Evolutionary conservation across 495 filamentous ascomycete species (phyloP), one percentile per base, ranked within the genome.

Genomic region (Penicillium subrubescens): DNA sequence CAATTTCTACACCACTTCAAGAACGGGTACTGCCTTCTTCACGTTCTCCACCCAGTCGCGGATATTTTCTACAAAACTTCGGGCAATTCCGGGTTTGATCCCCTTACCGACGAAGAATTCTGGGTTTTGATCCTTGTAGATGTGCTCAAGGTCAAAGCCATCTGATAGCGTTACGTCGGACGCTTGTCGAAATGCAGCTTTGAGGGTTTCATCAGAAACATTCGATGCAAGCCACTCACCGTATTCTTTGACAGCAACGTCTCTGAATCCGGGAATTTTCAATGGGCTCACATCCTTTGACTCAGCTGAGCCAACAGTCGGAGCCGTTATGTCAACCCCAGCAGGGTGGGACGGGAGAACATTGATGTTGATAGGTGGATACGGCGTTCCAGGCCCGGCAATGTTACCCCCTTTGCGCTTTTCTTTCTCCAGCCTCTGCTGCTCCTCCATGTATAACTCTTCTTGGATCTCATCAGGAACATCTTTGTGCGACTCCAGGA

Each of bases 61-160:
- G 50, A 72, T 68, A 35, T 74, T 44, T 19, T 57, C 34, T 35
- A 72, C 69, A 39, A 72, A 65, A 39, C 65, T 62, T 31, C 57
- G 34, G 5, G 69, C 64, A 56, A 62, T 59, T n/a, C 69, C 70
- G n/a, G 19, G 43, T 56, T 66, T 62, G n/a, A 67, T 63, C 2
- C 65, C 60, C 12, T 57, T 67, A 0, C 57, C 56, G 12, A 65
- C 65, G 43, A 75, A 71, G 51, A 73, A 73, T 8, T 65, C 33
- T 10, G 70, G 66, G 31, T 73, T 43, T 65, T 65, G 73, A 59
- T 74, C 64, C 41, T 60, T 55, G 50, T 65, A 65, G 1, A 75
- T 66, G 43, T 72, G 71, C 65, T 71, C 61, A 21, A 76, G 64
- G 48, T 72, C 70, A 62, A 76, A 62, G 23, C 64, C 54, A 56